phyloP scores from a whole-genome alignment of 441 rosid species.

The Bocquillonia castaneifolia region DNA sequence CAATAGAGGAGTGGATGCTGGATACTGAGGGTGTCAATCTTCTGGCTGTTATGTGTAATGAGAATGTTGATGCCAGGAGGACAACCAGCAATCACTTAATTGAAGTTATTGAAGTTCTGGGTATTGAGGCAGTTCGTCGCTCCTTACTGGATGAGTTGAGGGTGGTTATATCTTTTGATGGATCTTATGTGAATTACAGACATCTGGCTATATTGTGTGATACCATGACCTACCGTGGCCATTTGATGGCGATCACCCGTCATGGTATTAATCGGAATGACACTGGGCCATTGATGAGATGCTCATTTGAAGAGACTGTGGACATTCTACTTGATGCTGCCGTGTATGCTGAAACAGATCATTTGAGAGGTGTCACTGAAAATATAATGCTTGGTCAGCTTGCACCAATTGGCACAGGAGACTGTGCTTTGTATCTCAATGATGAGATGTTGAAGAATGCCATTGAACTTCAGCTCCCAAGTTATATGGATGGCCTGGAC shows the following conservation, averaged over 20 bases:
- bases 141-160: conserved; percentile 88
- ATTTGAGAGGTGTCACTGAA: conserved; percentile 88
- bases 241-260: conserved; percentile 97
- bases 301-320: conserved; percentile 98
- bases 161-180: conserved; percentile 94
- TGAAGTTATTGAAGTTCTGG: conserved; percentile 92
- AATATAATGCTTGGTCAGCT: conserved; percentile 97
- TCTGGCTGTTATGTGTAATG: conserved; percentile 92
- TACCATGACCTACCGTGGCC: conserved; percentile 99
- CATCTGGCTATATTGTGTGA: conserved; percentile 96
- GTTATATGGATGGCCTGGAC: conserved; percentile 92
- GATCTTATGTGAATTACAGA: conserved; percentile 91
- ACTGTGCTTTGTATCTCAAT: conserved; percentile 78
- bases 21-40: conserved; percentile 99
- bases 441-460: conserved; percentile 98
- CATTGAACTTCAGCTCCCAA: conserved; percentile 94
- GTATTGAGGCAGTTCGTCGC: conserved; percentile 94
- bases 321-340: conserved; percentile 98
- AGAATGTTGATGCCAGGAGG: conserved; percentile 85
- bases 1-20: conserved; percentile 92
- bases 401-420: conserved; percentile 95
- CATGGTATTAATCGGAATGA: conserved; percentile 96
- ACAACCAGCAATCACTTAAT: conserved; percentile 98
- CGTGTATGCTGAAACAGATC: conserved; percentile 84
- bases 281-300: conserved; percentile 98